These are phyloP conservation scores for Mariannaea elegans DNA, from an alignment of 2,329 filamentous ascomycete genomes.

Conservation along the genomic window DNA sequence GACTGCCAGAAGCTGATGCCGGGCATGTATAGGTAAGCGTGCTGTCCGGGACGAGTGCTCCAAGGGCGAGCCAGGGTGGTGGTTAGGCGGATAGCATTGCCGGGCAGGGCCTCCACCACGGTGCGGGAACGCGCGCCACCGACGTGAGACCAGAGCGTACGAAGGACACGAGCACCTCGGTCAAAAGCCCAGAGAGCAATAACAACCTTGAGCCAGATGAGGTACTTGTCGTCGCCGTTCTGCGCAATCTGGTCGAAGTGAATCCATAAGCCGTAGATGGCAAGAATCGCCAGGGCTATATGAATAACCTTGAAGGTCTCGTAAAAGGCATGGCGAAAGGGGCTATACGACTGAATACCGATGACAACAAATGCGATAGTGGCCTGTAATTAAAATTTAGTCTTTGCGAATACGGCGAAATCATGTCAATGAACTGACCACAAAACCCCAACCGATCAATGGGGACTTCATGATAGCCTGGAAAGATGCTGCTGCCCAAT, in stretches of 20 bases:
- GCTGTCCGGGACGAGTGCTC: constrained; percentile 78
- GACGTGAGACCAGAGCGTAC: constrained; percentile 71
- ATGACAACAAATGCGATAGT: constrained; percentile 70
- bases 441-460: constrained; percentile 69
- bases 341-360: constrained; percentile 73
- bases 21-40: constrained; percentile 83
- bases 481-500: constrained; percentile 58
- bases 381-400: constrained; percentile 51
- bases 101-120: constrained; percentile 78
- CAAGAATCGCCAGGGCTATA: constrained; percentile 68
- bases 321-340: constrained; percentile 80
- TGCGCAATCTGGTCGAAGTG: constrained; percentile 63
- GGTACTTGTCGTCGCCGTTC: constrained; percentile 23
- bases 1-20: constrained; percentile 76
- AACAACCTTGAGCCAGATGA: constrained; percentile 63
- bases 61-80: constrained; percentile 80
- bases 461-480: constrained; percentile 45
- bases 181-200: constrained; percentile 75
- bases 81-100: constrained; percentile 77
- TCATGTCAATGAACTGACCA: constrained; percentile 58
- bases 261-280: constrained; percentile 73
- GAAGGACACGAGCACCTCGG: constrained; percentile 66
- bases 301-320: constrained; percentile 80
- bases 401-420: background rate
- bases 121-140: constrained; percentile 73